Base-by-base conservation (phyloP, 1,139 yeast genomes). In the Torulaspora globosa region DNA sequence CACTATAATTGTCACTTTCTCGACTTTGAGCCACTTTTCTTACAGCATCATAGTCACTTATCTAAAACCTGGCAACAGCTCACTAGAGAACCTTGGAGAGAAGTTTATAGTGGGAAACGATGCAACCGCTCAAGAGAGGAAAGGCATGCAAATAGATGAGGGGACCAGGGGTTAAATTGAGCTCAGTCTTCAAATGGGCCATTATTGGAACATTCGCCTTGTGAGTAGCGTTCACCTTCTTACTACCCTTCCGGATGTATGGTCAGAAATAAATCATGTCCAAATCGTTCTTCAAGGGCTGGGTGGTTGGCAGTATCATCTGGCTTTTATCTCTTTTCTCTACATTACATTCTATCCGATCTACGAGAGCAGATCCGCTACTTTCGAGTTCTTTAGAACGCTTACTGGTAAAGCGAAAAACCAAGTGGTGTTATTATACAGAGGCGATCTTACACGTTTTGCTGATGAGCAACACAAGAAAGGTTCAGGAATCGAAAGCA, bases 1-100 rank as follows among this genome's bases (percentile, higher is more conserved):
- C 56, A 36, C 65, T 65, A 41, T 64, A 66, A 53, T 71, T 46
- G 75, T 74, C 36, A 71, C 71, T 54, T 66, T 70, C 42, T 60
- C 63, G 36, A 66, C 72, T 2, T 53, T 70, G 62, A 30, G 64
- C 69, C 12, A 61, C 73, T 5, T 49, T 62, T 55, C 70, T 21
- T 65, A 65, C 36, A 63, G 69, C 42, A 55, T 58, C 24, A 53
- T 58, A 11, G 59, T 68, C 40, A 54, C 68, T 4, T 56, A 51
- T 28, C 28, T 67, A 15, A 64, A 62, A 44, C 74, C 74, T 40
- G 51, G 55, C 52, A 34, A 40, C 30, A 31, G 27, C 50, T 23
- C 52, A 33, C 19, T 34, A 32, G 39, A 43, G 42, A 39, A 33
- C 36, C 46, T 43, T 14, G 34, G 37, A 16, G 42, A 43, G 10